Evolutionary conservation across 768 basidiomycete species (phyloP).

Genomic region (Punctularia strigosozonata): DNA sequence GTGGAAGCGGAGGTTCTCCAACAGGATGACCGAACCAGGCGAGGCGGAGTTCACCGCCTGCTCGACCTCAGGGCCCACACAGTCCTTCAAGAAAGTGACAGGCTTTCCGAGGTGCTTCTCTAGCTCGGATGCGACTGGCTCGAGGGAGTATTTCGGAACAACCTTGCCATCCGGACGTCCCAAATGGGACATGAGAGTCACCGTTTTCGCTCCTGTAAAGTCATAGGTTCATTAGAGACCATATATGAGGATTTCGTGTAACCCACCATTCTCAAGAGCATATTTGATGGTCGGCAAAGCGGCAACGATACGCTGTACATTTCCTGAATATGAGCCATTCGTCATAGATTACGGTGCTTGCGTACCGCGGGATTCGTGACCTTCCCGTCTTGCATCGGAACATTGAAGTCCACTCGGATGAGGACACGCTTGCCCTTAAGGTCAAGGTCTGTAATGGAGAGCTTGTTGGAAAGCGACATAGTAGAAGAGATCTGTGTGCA

Average conservation of each 20-base stretch:
- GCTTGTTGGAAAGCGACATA: conserved; percentile 94
- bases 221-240: conserved; percentile 5
- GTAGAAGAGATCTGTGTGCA: no score
- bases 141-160: conserved; percentile 82
- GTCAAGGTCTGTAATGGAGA: conserved; percentile 84
- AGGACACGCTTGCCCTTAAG: conserved; percentile 84
- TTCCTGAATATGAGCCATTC: background rate
- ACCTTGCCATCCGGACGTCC: conserved; percentile 93
- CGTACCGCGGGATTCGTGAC: conserved; percentile 96
- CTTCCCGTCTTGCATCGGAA: conserved; percentile 79
- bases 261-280: conserved; percentile 72
- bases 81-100: conserved; percentile 77
- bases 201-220: conserved; percentile 58
- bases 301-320: conserved; percentile 81
- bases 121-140: conserved; percentile 74
- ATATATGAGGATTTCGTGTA: conserved; percentile 1
- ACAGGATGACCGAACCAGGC: conserved; percentile 67
- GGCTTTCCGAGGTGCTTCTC: conserved; percentile 57
- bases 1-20: conserved; percentile 98
- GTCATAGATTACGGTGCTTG: conserved; percentile 9
- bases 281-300: conserved; percentile 93
- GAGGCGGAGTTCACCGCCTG: conserved; percentile 56
- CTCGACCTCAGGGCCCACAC: conserved; percentile 80
- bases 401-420: conserved; percentile 94
- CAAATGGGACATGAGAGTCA: conserved; percentile 96